Evolutionary conservation across 805 yeast genomes (phyloP), one percentile per base, ranked within the genome.

Genomic region (Lachancea dasiensis): DNA sequence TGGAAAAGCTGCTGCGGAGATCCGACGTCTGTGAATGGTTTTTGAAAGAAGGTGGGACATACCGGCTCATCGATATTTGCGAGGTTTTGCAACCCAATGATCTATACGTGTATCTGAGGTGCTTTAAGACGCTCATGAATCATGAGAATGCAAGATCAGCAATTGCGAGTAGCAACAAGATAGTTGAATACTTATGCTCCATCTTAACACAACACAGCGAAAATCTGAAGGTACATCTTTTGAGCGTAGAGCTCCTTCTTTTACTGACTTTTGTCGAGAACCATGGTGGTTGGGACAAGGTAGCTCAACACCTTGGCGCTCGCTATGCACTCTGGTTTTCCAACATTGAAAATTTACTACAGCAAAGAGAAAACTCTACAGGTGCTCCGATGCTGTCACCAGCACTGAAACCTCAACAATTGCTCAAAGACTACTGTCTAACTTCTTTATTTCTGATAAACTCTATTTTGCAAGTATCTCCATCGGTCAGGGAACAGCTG

Each of bases 401-500:
- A 23, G 39, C 50, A 13, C 36, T 46, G 3, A 48, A 45, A 28
- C 40, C 51, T 5, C 50, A 50, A n/a, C 46, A 47, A 36, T 14
- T 41, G 26, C 43, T 86, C 18, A 63, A 73, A 43, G 95, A 87
- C 40, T 89, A 84, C 57, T 71, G 82, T 11, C 61, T 81, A 34
- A 69, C 84, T 3, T 78, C 94, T 0, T 65, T 86, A 67, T 71
- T 84, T 27, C 67, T 90, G 28, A 65, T 86, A 23, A 78, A 79
- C 48, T 77, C 86, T 1, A 67, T 89, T 14, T 68, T 76, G 10
- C 71, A 66, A 46, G 76, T 52, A 42, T 60, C 48, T 49, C 58
- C 45, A 28, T 50, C 42, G 51, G 52, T 41, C 50, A 60, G 49
- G 51, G 73, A 44, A 61, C 67, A 34, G 34, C 64, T 92, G 36